Percentiles rank a stretch among this genome's conserved stretches.
Conservation (phyloP, 176 grass and related monocot genomes). For the Hordeum marinum region DNA sequence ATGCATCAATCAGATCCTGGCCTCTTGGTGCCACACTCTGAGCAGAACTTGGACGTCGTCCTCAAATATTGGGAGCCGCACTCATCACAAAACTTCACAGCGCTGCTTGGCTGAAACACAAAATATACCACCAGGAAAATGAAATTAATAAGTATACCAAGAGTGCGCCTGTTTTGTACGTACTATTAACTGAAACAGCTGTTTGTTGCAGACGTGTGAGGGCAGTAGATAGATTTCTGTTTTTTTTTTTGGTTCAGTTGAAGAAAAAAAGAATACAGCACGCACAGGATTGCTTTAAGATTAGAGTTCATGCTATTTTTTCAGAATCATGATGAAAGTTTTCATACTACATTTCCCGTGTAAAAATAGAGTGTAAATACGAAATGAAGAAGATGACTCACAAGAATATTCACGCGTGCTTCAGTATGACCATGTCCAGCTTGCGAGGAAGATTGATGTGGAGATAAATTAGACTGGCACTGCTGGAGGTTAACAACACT, state of each 20-base stretch:
- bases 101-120: conserved; percentile 63
- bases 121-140: background rate
- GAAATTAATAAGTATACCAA: background rate
- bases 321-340: background rate
- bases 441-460: conserved; percentile 56
- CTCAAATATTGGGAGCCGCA: conserved; percentile 76
- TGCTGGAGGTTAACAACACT: conserved; percentile 50
- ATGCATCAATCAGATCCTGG: conserved; percentile 26
- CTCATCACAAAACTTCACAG: conserved; percentile 86
- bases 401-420: conserved; percentile 56
- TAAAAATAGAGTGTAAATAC: background rate
- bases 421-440: conserved; percentile 45
- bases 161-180: background rate
- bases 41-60: conserved; percentile 90
- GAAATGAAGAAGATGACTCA: conserved; percentile 36
- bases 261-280: background rate
- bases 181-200: too few relatives aligned
- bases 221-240: background rate
- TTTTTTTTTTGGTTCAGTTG: background rate
- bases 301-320: too few relatives aligned
- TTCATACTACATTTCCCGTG: background rate
- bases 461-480: conserved; percentile 48
- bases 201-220: too few relatives aligned
- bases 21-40: conserved; percentile 82
- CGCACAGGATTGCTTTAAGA: background rate